Percentiles rank a stretch among this genome's conserved stretches.
Evolutionary conservation across 129 eudicot genomes (phyloP).

Genomic region (Glebionis coronaria): DNA sequence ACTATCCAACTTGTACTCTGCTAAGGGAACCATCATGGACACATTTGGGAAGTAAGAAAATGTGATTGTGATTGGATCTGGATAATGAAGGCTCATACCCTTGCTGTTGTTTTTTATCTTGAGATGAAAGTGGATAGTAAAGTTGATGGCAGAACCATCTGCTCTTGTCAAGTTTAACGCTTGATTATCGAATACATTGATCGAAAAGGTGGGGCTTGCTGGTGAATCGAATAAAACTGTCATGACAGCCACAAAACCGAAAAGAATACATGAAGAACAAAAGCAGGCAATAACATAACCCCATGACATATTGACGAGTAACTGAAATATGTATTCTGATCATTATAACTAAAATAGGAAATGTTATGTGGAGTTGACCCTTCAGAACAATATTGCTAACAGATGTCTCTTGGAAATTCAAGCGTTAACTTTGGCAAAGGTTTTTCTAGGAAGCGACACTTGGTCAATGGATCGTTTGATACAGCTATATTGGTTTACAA

Average conservation of each 20-base stretch:
- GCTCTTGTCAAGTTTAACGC: neutral
- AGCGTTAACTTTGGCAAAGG: too few species aligned
- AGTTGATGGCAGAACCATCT: neutral
- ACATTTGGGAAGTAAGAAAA: neutral
- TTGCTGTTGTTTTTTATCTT: neutral
- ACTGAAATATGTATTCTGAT: too few species aligned
- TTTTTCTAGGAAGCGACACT: too few species aligned
- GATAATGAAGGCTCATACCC: neutral
- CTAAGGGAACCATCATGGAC: constrained; percentile 12
- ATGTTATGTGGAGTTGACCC: too few species aligned
- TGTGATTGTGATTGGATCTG: constrained; percentile 12
- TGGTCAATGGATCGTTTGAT: too few species aligned
- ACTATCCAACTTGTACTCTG: constrained; percentile 18
- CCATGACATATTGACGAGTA: too few species aligned
- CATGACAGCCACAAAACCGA: constrained; percentile 1
- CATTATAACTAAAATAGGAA: too few species aligned
- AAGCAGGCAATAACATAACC: too few species aligned
- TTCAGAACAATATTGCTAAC: too few species aligned
- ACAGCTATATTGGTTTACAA: too few species aligned
- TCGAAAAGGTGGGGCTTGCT: constrained; percentile 14
- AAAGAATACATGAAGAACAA: neutral
- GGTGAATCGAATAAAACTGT: constrained; percentile 8
- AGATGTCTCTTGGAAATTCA: too few species aligned
- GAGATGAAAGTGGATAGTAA: neutral
- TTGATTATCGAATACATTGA: constrained; percentile 20